Evolutionary conservation across 169 alveolate species (phyloP), one percentile per base, ranked within the genome.

Genomic region (Sarcocystis neurona): DNA sequence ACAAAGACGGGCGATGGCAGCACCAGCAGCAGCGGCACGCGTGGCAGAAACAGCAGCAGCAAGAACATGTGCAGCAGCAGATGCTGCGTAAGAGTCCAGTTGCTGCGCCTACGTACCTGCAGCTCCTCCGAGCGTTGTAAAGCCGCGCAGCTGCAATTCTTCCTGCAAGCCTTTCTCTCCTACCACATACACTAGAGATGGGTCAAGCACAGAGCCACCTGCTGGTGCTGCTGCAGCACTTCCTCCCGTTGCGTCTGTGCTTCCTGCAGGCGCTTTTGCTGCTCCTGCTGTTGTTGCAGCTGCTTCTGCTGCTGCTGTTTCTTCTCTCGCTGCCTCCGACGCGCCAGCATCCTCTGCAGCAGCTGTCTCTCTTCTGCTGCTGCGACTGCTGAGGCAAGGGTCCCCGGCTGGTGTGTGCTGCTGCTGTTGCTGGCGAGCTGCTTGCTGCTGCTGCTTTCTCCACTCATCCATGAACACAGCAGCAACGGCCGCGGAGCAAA

Each of bases 101-200:
- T 50, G 37, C 48, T 46, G 15, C 74, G 68, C 74, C 37, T 32
- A 23, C 34, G 47, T 27, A 84, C 89, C 89, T 46, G 72, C 66
- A 3, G 80, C 74, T 10, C 89, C 89, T 0, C 89, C 89, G 32
- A 84, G 12, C 44, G 89, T 78, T 12, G 63, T 60, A 74, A 84
- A 60, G 47, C 89, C 89, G 74, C 68, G 34, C 41, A 4, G 27
- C 41, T 78, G 89, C 53, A 84, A 74, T 56, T 84, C 89, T 0
- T 84, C 89, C 70, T 66, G 56, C 39, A 84, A 39, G 27, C 89
- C 89, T 66, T 63, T 2, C 53, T 84, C 89, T 12, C 89, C 89
- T 30, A 84, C 78, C 60, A 84, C 89, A 48, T 84, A 84, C 39
- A 84, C 89, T 2, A 63, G 75, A 15, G 10, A 37, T 5, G 43